Evolutionary conservation across 768 basidiomycete genomes (phyloP), one percentile per base, ranked within the genome.

Genomic region (Leccinum disarticulatum): DNA sequence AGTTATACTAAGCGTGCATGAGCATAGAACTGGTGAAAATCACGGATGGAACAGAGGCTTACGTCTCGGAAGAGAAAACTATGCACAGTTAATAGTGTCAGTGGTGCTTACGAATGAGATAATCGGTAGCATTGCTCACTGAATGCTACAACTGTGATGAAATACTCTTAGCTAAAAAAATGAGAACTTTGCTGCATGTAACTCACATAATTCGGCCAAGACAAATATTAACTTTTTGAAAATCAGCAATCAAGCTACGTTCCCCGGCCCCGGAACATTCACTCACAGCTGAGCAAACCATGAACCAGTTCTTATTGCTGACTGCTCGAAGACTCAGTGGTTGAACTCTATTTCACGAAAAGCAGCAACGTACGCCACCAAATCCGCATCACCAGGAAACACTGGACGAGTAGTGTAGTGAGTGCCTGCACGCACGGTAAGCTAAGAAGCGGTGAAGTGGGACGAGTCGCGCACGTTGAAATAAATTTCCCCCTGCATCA

Each of bases 381-480:
- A 3, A 86, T 73, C 0, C 83, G 80, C 62, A 77, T 70, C 0
- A 76, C 66, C 60, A 84, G 77, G 70, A 85, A 86, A 38, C 81
- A 77, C 71, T 86, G 85, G 8, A 85, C 84, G 19, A 83, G 68
- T 41, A 77, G 70, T 8, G 78, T 80, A 14, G 81, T 83, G 17
- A 83, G 64, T 35, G 77, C 64, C 69, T 70, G 17, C 4, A 36
- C 15, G 13, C 5, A 25, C 43, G 27, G 55, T 68, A 36, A 64
- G 31, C 14, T 14, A 54, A 25, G 28, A 31, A 22, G 15, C 25
- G 11, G 17, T 22, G 22, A 31, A 54, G n/a, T 8, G 0, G 11
- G 57, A 46, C 2, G 10, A 50, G 1, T 13, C 3, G 28, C 64
- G 7, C 55, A 70, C 83, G 66, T 82, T 84, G 65, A 83, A 80